Evolutionary conservation across 2,329 filamentous ascomycete species (phyloP).

Genomic region (Monilinia polystroma): DNA sequence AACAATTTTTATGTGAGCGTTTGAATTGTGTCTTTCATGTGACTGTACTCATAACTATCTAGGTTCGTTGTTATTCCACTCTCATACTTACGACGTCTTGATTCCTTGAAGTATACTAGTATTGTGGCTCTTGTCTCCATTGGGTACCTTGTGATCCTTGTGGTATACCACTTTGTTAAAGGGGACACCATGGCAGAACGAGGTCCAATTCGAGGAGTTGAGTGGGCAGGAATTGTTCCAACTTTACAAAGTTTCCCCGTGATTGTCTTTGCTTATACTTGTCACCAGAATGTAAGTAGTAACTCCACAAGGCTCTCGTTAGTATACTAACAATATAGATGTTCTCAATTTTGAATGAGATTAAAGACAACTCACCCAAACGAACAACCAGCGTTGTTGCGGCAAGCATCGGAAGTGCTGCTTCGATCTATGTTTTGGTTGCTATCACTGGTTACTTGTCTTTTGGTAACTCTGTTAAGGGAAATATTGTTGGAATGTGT

Average conservation of each 20-base stretch:
- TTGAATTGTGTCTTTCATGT: neutral
- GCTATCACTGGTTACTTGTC: constrained; percentile 95
- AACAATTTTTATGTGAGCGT: constrained; percentile 82
- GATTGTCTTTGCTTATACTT: constrained; percentile 98
- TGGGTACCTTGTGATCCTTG: constrained; percentile 87
- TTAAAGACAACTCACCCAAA: constrained; percentile 74
- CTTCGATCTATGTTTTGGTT: constrained; percentile 82
- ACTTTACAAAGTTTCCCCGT: constrained; percentile 86
- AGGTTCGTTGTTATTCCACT: constrained; percentile 90
- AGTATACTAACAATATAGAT: constrained; percentile 59
- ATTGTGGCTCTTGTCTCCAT: constrained; percentile 89
- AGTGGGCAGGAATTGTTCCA: constrained; percentile 76
- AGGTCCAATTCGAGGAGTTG: constrained; percentile 71
- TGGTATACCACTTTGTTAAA: constrained; percentile 84
- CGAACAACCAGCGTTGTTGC: constrained; percentile 73
- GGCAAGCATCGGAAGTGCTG: constrained; percentile 85
- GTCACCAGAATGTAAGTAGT: constrained; percentile 82
- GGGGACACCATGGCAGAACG: constrained; percentile 74
- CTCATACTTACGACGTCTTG: constrained; percentile 84
- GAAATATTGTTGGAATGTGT: constrained; percentile 95
- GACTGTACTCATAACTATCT: constrained; percentile 26
- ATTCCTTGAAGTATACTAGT: constrained; percentile 97
- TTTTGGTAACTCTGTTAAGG: constrained; percentile 83
- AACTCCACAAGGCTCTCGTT: too few species aligned
- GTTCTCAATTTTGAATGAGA: constrained; percentile 98